Base-by-base conservation (phyloP, 2,329 filamentous ascomycete species). In the Botryotinia calthae region DNA sequence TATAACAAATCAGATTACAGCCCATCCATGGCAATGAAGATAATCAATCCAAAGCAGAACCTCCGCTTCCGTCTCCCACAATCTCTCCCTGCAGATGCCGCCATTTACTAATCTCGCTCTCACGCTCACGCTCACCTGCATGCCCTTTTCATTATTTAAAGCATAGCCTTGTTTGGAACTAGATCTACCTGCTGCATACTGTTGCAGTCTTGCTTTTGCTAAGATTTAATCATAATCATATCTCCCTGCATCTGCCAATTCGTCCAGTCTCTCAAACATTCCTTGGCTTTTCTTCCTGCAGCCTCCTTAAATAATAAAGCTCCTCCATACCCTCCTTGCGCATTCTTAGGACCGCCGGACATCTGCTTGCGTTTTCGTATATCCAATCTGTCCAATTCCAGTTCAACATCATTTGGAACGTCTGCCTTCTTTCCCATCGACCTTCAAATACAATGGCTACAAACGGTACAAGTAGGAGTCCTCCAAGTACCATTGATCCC, bases 391-490 rank as follows among this genome's bases (percentile, higher is more conserved):
- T 56, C 6, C 48, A 42, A 42, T n/a, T n/a, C 40, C 67, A 51
- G 42, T 65, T 59, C 31, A 46, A 14, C 34, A 42, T 69, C 51
- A 58, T 31, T 25, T 69, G 16, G 22, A 69, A 5, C 22, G 28
- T 42, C 51, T 59, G 4, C 54, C 31, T 28, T 56, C 48, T 69
- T 59, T 31, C 20, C 37, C n/a, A 9, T 48, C 44, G 54, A 69
- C 44, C 48, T 56, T 65, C 69, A 54, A n/a, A 66, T 42, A 70
- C 42, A 59, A 76, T 76, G 74, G 61, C 72, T 31, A 31, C 73
- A 56, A 71, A 73, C 48, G 40, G 48, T 42, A 62, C 70, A 37
- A 73, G 66, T 22, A 74, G 70, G 68, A 59, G n/a, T 22, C 68
- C 68, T 70, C 70, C 64, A 28, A 73, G 73, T 73, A 73, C 65